A percentile compares a stretch with the other conserved stretches of the same genome.
Evolutionary conservation across 345 rosid genomes (phyloP).

Genomic region (Ceriops decandra): DNA sequence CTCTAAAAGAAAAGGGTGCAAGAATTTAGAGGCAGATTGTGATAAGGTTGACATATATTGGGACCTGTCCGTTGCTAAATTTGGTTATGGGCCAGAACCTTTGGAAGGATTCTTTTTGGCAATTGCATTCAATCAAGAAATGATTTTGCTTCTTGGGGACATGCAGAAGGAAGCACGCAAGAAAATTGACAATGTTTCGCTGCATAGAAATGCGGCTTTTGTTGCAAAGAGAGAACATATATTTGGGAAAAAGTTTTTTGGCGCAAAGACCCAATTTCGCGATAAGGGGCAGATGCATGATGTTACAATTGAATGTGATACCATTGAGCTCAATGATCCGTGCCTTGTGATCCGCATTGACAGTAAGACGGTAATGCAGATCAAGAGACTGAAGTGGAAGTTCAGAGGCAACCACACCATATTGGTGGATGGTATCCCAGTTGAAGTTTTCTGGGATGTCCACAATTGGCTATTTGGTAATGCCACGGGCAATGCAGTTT

Average conservation of each 20-base stretch:
- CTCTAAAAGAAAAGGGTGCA: constrained; percentile 77
- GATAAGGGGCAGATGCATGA: constrained; percentile 67
- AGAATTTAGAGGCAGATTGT: constrained; percentile 50
- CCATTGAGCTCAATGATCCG: constrained; percentile 52
- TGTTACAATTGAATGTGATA: constrained; percentile 75
- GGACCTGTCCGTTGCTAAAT: constrained; percentile 76
- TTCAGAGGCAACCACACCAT: constrained; percentile 87
- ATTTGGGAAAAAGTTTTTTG: constrained; percentile 74
- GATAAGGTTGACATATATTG: constrained; percentile 54
- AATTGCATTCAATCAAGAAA: constrained; percentile 56
- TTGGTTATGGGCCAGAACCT: constrained; percentile 82
- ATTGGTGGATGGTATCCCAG: constrained; percentile 71
- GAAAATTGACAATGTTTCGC: constrained; percentile 48
- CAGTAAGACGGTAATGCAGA: constrained; percentile 66
- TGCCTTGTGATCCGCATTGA: constrained; percentile 77
- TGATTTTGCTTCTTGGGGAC: constrained; percentile 75
- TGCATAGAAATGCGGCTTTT: constrained; percentile 40
- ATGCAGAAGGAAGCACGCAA: constrained; percentile 70
- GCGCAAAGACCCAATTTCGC: constrained; percentile 65
- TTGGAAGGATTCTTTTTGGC: constrained; percentile 63
- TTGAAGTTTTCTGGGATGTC: constrained; percentile 94
- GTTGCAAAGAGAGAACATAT: constrained; percentile 73
- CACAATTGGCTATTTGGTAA: constrained; percentile 91
- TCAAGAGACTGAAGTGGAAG: constrained; percentile 86
- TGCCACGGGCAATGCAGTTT: constrained; percentile 70